phyloP scores from a whole-genome alignment of 352 stramenopile genomes.

The Globisporangium cylindrosporum region DNA sequence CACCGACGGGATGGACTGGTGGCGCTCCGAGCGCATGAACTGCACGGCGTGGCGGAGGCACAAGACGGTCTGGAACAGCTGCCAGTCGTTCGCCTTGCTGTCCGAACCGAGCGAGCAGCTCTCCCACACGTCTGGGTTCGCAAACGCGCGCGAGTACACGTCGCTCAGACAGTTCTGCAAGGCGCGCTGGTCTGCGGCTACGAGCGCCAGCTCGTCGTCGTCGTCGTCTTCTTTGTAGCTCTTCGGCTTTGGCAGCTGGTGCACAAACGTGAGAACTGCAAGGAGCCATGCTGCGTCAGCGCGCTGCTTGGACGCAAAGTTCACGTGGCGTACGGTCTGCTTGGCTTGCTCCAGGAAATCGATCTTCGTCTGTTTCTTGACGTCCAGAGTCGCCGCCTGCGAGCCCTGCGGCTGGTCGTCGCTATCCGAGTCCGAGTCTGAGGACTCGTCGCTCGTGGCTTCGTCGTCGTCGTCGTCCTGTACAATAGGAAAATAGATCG shows the following conservation, averaged over 20 bases:
- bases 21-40: conserved; percentile 55
- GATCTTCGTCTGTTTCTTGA: conserved; percentile 15
- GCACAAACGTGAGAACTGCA: conserved; percentile 35
- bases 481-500: conserved; percentile 50
- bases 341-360: conserved; percentile 33
- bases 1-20: conserved; percentile 35
- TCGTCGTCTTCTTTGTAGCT: conserved; percentile 33
- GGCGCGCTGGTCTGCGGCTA: conserved; percentile 26
- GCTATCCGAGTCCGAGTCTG: conserved; percentile 41
- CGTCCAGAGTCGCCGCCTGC: background rate
- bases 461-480: conserved; percentile 30
- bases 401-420: conserved; percentile 15
- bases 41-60: conserved; percentile 52
- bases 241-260: conserved; percentile 37
- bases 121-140: conserved; percentile 14
- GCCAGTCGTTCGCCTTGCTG: conserved; percentile 18
- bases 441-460: conserved; percentile 29
- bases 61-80: conserved; percentile 27
- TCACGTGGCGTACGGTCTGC: conserved; percentile 31
- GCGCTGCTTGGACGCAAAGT: conserved; percentile 42
- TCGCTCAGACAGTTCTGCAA: conserved; percentile 46
- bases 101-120: conserved; percentile 14
- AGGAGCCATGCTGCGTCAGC: conserved; percentile 35
- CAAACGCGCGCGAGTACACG: conserved; percentile 53
- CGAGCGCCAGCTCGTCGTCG: conserved; percentile 36